Conservation (phyloP, 2,329 filamentous ascomycete genomes). For the Triangularia verruculosa region DNA sequence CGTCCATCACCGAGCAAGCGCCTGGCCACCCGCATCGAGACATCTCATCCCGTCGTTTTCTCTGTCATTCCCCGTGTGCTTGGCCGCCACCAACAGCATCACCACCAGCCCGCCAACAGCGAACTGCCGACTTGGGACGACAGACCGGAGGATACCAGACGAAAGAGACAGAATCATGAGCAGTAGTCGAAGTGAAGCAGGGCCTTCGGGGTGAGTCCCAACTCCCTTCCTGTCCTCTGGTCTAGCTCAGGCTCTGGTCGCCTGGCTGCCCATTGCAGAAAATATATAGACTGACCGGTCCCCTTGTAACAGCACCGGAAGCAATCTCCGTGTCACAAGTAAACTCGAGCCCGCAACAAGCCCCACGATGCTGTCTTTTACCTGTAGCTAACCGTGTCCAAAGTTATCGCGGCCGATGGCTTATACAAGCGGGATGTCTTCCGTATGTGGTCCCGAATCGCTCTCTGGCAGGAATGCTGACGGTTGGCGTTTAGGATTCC, state of each 20-base stretch:
- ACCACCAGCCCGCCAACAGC: conserved; percentile 20
- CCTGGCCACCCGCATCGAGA: conserved; percentile 5
- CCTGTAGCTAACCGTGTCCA: conserved; percentile 31
- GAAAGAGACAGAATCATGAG: conserved; percentile 38
- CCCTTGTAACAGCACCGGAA: conserved; percentile 62
- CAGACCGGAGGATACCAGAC: not conserved
- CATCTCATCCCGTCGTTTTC: conserved; percentile 28
- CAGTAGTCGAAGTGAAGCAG: conserved; percentile 54
- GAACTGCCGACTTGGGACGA: conserved; percentile 5
- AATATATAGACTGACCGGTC: conserved; percentile 25
- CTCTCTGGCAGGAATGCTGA: conserved; percentile 15
- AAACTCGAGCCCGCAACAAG: conserved; percentile 38
- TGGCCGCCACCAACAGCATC: conserved; percentile 1
- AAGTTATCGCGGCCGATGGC: conserved; percentile 97
- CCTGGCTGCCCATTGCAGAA: not conserved
- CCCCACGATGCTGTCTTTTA: not conserved
- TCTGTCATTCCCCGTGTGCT: not conserved
- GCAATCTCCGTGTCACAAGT: conserved; percentile 96
- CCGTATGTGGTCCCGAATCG: conserved; percentile 58
- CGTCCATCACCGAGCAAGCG: not conserved
- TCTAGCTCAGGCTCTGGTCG: conserved; percentile 34
- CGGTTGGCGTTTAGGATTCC: conserved; percentile 66
- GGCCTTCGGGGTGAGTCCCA: conserved; percentile 59
- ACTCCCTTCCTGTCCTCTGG: conserved; percentile 9
- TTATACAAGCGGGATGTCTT: conserved; percentile 99